Evolutionary conservation across 2,329 filamentous ascomycete species (phyloP), one percentile per base, ranked within the genome.

Genomic region (Beauveria brongniartii): DNA sequence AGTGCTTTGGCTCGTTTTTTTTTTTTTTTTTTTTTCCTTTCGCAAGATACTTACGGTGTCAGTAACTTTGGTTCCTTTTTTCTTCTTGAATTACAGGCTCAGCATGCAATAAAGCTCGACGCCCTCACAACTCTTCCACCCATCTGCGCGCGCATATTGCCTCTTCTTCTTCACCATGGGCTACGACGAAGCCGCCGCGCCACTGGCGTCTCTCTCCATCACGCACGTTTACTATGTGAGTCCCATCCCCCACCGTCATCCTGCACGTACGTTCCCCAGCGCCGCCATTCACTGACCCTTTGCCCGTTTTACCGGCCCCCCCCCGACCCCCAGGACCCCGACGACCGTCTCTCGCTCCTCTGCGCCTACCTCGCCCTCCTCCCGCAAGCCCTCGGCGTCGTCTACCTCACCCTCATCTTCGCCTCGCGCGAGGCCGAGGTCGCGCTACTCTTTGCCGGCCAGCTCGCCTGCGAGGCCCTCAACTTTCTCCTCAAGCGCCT

Each of bases 221-320:
- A 97, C 94, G 12, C 93, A 97, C 77, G 92, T 97, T 67, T 91
- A 94, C 79, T 97, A 97, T 81, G 92, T 95, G 77, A 70, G 85
- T 51, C 2, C 26, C 12, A 5, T 26, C 0, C 22, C 26, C n/a
- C n/a, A n/a, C 10, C 14, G 12, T 14, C 34, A 7, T 2, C 30
- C 9, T n/a, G 40, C 18, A 37, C 16, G 16, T 9, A 22, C 14
- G 9, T 10, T 3, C 22, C 5, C 43, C 20, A 5, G 12, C 30
- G 12, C 12, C 12, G 30, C 10, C 12, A 12, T 51, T 28, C 26
- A n/a, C 47, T n/a, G 7, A 26, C 1, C 12, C 18, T 5, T n/a
- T 37, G 18, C 14, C 50, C 22, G 6, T 22, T 30, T 34, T n/a
- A n/a, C 6, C 30, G 3, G 4, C 24, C 3, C 24, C 28, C 50